Percentiles rank a stretch among this genome's conserved stretches.
phyloP scores from a whole-genome alignment of 2,329 filamentous ascomycete genomes.

The Alternaria longipes region DNA sequence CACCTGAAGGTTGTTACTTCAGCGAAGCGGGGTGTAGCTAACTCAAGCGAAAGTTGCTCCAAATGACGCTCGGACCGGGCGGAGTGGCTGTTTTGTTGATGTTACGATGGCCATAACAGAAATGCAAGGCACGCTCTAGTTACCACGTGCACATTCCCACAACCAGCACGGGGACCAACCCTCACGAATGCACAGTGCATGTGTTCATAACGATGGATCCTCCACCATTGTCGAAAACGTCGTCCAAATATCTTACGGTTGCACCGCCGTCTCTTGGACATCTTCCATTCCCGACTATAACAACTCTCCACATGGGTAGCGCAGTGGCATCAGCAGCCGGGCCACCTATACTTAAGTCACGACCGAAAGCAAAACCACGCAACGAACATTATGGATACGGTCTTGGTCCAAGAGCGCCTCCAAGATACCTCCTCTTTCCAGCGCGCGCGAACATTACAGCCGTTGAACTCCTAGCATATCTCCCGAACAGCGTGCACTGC shows the following conservation, averaged over 20 bases:
- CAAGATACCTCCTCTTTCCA: slow-evolving; percentile 28
- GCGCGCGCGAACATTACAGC: slow-evolving; percentile 29
- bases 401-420: slow-evolving; percentile 19
- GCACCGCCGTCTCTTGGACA: background rate
- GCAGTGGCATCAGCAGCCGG: background rate
- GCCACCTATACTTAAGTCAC: background rate
- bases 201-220: background rate
- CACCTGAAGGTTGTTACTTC: background rate
- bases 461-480: slow-evolving; percentile 34
- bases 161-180: background rate
- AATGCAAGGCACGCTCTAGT: slow-evolving; percentile 7
- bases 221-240: background rate
- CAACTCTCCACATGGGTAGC: background rate
- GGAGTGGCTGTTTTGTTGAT: slow-evolving; percentile 13
- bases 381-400: background rate
- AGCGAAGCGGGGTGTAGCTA: slow-evolving; percentile 3
- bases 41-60: slow-evolving; percentile 6
- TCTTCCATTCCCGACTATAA: background rate
- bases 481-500: slow-evolving; percentile 33
- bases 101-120: slow-evolving; percentile 5
- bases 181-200: background rate
- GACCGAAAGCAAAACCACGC: background rate
- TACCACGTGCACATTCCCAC: slow-evolving; percentile 8
- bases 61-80: slow-evolving; percentile 19
- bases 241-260: background rate